Evolutionary conservation across 108 stramenopile genomes (phyloP), one percentile per base, ranked within the genome.

Genomic region (Parietichytrium sp.): DNA sequence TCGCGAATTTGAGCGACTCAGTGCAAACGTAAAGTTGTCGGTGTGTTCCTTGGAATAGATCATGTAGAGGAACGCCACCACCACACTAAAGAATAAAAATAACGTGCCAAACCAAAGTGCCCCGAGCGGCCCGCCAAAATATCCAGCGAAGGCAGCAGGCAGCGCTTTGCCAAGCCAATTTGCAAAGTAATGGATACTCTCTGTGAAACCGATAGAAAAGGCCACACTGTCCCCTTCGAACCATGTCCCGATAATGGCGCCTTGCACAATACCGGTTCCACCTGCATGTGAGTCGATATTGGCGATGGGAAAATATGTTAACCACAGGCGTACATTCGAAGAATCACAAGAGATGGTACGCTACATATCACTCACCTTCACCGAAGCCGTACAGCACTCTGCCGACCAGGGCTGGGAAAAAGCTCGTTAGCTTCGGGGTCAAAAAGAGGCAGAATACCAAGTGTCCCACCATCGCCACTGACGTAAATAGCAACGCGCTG

Each of bases 221-320:
- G 61, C 61, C 6, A 72, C 38, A 6, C 38, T 72, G 20, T 72
- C 25, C 13, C 61, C 61, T 27, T 72, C 61, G 20, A 72, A 72
- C 61, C 61, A 72, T 0, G 61, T 72, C n/a, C 61, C 61, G 8
- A 72, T 42, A 27, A 72, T 72, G 42, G 61, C 61, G 42, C 61
- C 61, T 20, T 72, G 61, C 61, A 72, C 61, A 2, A 72, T 72
- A 8, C 61, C 61, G 45, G 61, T 72, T 10, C 61, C 61, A 25
- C n/a, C n/a, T n/a, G n/a, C n/a, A n/a, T n/a, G n/a, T n/a, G n/a
- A n/a, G n/a, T n/a, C n/a, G n/a, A n/a, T n/a, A n/a, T n/a, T n/a
- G n/a, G n/a, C n/a, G n/a, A n/a, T n/a, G n/a, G n/a, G n/a, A n/a
- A n/a, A n/a, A n/a, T n/a, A n/a, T n/a, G n/a, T n/a, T n/a, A n/a